Evolutionary conservation across 106 monocot species (phyloP).

Genomic region (Vanilla planifolia): DNA sequence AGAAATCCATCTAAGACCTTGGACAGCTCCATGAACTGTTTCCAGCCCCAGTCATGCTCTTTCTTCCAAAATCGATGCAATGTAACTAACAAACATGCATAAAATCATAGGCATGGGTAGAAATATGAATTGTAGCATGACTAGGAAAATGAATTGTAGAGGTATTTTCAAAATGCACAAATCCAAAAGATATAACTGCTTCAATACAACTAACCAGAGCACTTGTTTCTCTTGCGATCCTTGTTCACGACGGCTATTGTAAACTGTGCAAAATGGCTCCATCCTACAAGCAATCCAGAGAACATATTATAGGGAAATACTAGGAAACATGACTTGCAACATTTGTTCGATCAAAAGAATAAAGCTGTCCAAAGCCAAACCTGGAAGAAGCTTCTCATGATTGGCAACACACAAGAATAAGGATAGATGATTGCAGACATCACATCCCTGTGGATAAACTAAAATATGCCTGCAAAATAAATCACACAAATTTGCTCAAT

Average conservation of each 20-base stretch:
- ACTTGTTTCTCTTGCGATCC: constrained; percentile 90
- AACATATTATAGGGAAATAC: neutral
- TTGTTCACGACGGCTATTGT: constrained; percentile 92
- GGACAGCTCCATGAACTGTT: constrained; percentile 91
- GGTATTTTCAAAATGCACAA: neutral
- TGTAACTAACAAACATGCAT: constrained; percentile 54
- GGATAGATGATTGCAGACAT: constrained; percentile 90
- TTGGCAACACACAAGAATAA: constrained; percentile 97
- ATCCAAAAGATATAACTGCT: neutral
- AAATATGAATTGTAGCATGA: neutral
- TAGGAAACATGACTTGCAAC: neutral
- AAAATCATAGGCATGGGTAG: neutral
- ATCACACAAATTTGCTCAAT: neutral
- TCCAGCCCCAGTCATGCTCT: constrained; percentile 99
- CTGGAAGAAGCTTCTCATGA: constrained; percentile 95
- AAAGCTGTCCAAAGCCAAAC: constrained; percentile 21
- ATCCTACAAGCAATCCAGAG: constrained; percentile 49
- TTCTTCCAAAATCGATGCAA: constrained; percentile 96
- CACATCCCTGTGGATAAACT: constrained; percentile 97
- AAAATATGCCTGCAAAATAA: constrained; percentile 82
- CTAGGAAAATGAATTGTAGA: neutral
- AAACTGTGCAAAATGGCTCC: constrained; percentile 97
- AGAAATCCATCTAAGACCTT: constrained; percentile 84
- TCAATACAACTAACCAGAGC: constrained; percentile 60
- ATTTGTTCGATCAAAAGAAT: neutral